Percentiles rank a stretch among this genome's conserved stretches.
These are phyloP conservation scores for Calcarisporium arbuscula DNA, from an alignment of 2,329 filamentous ascomycete genomes.

Conservation along the genomic window DNA sequence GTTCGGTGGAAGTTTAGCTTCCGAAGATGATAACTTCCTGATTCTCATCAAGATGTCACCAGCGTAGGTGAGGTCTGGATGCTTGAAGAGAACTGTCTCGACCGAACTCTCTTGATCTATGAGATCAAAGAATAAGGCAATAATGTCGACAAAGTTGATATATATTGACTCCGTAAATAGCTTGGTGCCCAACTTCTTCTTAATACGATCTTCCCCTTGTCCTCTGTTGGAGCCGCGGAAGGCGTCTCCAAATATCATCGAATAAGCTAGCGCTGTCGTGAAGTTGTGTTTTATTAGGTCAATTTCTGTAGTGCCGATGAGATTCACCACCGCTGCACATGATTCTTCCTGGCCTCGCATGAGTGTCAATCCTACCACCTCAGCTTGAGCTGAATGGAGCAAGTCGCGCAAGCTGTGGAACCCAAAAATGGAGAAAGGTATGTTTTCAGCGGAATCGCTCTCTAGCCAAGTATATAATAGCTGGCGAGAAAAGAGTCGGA, in stretches of 20 bases:
- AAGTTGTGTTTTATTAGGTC: slow-evolving; percentile 65
- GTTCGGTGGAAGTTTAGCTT: slow-evolving; percentile 59
- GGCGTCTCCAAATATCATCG: slow-evolving; percentile 55
- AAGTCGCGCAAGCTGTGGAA: slow-evolving; percentile 66
- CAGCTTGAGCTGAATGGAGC: slow-evolving; percentile 63
- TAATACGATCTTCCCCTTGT: slow-evolving; percentile 60
- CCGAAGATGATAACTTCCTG: slow-evolving; percentile 59
- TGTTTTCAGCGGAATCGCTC: slow-evolving; percentile 55
- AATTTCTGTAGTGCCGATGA: slow-evolving; percentile 46
- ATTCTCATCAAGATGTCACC: slow-evolving; percentile 63
- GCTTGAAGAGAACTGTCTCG: slow-evolving; percentile 59
- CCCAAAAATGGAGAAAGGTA: slow-evolving; percentile 82
- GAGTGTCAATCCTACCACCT: slow-evolving; percentile 72
- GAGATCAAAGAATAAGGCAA: slow-evolving; percentile 68
- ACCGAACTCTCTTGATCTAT: slow-evolving; percentile 72
- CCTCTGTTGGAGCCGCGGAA: slow-evolving; percentile 28
- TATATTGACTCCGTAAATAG: slow-evolving; percentile 57
- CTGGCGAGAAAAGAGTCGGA: slow-evolving; percentile 80
- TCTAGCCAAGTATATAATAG: slow-evolving; percentile 88
- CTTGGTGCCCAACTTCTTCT: slow-evolving; percentile 62
- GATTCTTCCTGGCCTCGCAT: slow-evolving; percentile 71
- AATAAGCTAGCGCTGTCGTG: slow-evolving; percentile 74
- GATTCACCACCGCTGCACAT: slow-evolving; percentile 51
- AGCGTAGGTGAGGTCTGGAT: slow-evolving; percentile 52
- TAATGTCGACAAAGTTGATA: slow-evolving; percentile 67